Evolutionary conservation across 768 basidiomycete genomes (phyloP).

Genomic region (Leccinum longicurvipes): DNA sequence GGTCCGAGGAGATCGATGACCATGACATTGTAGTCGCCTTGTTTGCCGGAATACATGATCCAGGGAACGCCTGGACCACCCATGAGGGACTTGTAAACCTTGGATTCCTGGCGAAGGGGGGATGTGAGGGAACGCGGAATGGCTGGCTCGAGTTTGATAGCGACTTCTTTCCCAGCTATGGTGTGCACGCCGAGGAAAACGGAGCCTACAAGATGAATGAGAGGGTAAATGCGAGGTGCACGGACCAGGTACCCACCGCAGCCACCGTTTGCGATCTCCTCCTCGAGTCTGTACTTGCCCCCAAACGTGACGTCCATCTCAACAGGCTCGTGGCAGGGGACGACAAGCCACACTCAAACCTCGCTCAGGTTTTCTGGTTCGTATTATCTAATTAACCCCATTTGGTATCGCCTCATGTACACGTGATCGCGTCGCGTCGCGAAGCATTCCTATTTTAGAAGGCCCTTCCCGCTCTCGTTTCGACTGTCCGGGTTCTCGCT

Average conservation of each 20-base stretch:
- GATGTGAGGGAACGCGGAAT: conserved; percentile 42
- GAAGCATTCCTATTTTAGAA: neutral
- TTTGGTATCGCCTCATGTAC: conserved; percentile 2
- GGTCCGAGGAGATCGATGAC: conserved; percentile 96
- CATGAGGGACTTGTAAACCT: conserved; percentile 89
- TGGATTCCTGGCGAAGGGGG: conserved; percentile 83
- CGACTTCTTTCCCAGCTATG: conserved; percentile 78
- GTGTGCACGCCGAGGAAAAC: conserved; percentile 79
- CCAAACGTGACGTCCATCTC: conserved; percentile 50
- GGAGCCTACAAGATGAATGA: conserved; percentile 45
- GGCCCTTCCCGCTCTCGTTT: neutral
- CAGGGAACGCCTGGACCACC: conserved; percentile 88
- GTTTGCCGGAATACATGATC: conserved; percentile 88
- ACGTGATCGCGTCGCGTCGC: conserved; percentile 31
- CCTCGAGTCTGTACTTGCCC: conserved; percentile 74
- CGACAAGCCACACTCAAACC: neutral
- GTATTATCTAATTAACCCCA: conserved; percentile 24
- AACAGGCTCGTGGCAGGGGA: conserved; percentile 13
- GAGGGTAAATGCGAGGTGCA: conserved; percentile 8
- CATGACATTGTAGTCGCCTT: conserved; percentile 96
- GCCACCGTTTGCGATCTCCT: conserved; percentile 78
- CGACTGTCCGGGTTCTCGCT: conserved; percentile 5
- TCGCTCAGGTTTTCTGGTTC: conserved; percentile 9
- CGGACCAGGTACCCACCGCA: conserved; percentile 67
- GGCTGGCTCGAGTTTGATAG: conserved; percentile 78